Evolutionary conservation across 2,329 filamentous ascomycete species (phyloP).

Genomic region (Curvularia hawaiiensis): DNA sequence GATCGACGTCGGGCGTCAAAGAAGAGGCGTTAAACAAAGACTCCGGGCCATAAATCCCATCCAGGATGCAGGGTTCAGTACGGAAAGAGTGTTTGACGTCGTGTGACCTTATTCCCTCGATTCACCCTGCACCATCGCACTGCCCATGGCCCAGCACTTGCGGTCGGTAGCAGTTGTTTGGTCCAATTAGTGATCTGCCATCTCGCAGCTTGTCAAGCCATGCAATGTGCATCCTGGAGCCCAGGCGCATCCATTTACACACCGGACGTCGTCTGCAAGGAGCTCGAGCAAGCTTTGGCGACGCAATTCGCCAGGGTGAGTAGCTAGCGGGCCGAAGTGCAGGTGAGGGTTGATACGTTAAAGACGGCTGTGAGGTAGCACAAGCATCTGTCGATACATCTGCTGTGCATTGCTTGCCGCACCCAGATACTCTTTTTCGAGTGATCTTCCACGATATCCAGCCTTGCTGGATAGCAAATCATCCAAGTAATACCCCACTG

Average conservation of each 20-base stretch:
- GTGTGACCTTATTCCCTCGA: conserved; percentile 45
- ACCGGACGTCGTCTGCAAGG: conserved; percentile 38
- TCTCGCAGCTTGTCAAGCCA: conserved; percentile 30
- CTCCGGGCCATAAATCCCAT: conserved; percentile 15
- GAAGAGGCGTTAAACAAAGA: conserved; percentile 19
- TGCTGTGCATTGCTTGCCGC: conserved; percentile 11
- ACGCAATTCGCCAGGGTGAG: conserved; percentile 32
- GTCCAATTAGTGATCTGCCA: conserved; percentile 26
- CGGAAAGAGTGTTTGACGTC: conserved; percentile 41
- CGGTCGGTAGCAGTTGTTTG: conserved; percentile 27
- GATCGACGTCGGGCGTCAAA: conserved; percentile 3
- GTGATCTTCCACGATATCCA: not conserved
- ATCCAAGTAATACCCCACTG: not conserved
- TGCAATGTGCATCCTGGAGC: conserved; percentile 34
- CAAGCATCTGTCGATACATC: conserved; percentile 22
- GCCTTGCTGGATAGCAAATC: not conserved
- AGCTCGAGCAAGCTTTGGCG: conserved; percentile 41
- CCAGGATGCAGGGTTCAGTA: conserved; percentile 35
- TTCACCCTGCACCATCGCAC: conserved; percentile 33
- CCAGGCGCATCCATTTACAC: conserved; percentile 30
- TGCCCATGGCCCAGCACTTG: conserved; percentile 26
- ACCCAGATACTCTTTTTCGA: conserved; percentile 5
- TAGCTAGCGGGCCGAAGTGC: conserved; percentile 29
- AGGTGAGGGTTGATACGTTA: conserved; percentile 24
- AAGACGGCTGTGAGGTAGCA: conserved; percentile 24